Conservation (phyloP, 176 grass and related monocot species). For the Tillandsia fasciculata region DNA sequence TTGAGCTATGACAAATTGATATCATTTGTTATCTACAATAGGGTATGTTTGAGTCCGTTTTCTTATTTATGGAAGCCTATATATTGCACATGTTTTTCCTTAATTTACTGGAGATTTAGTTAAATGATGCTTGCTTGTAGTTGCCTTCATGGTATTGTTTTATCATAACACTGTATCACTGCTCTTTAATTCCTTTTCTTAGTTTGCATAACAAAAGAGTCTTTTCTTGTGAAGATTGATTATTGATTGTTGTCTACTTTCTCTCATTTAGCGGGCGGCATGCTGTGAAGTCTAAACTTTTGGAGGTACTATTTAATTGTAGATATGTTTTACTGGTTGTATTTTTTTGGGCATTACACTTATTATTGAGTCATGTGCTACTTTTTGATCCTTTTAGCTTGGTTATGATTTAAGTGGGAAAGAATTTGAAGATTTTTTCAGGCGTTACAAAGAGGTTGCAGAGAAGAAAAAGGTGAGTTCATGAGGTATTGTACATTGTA, state of each 20-base stretch:
- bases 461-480: conserved; percentile 92
- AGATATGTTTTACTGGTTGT: conserved; percentile 15
- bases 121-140: too few relatives aligned
- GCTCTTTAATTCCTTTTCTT: not conserved
- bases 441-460: conserved; percentile 94
- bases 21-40: too few relatives aligned
- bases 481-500: not conserved
- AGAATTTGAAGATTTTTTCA: conserved; percentile 95
- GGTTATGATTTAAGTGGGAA: conserved; percentile 82
- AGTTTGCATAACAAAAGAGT: not conserved
- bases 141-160: too few relatives aligned
- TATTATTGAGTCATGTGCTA: conserved; percentile 11
- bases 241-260: conserved; percentile 16
- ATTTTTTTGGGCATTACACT: conserved; percentile 9
- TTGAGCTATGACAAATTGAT: too few relatives aligned
- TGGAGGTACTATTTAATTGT: conserved; percentile 45
- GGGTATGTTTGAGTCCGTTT: too few relatives aligned
- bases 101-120: too few relatives aligned
- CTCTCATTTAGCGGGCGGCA: conserved; percentile 72
- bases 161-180: not conserved
- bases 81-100: too few relatives aligned
- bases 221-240: conserved; percentile 6
- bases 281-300: conserved; percentile 75
- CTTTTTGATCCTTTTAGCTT: conserved; percentile 36
- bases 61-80: too few relatives aligned